Evolutionary conservation across 2,329 filamentous ascomycete genomes (phyloP), one percentile per base, ranked within the genome.

Genomic region (Pyrenochaeta sp.): DNA sequence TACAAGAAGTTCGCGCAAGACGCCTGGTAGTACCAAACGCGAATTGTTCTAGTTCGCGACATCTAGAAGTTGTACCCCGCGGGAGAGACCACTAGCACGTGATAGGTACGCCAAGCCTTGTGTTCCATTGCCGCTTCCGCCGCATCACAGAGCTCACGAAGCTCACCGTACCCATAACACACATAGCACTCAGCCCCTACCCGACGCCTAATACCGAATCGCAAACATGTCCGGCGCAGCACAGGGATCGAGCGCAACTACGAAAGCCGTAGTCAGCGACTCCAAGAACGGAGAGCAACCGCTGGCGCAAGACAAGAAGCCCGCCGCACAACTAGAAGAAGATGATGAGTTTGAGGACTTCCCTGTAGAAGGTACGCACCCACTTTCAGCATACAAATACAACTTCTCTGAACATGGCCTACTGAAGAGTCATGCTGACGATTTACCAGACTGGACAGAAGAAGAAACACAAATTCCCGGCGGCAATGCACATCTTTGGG

Each of bases 341-440:
- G 95, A 99, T 75, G 95, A 99, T 79, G 95, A 99, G 82, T 99
- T 99, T 73, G 95, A 99, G 78, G 95, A 99, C 79, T 99, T 99
- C 75, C 95, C 95, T 27, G 91, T 96, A 55, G 94, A 99, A 81
- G 93, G 95, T 97, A 81, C 55, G 39, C 36, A 32, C 30, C 30
- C 32, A 36, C 32, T 8, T 13, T 13, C 6, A 3, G 24, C 27
- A 52, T 24, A 19, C 39, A 42, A 28, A 25, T 27, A 42, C 19
- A 39, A 39, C 36, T 39, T 8, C 2, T 39, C 2, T 13, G 15
- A n/a, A 5, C 15, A 15, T 19, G 15, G 13, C 10, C 13, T 15
- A 19, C 19, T 19, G 19, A 19, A 19, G 19, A 19, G 19, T 19
- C 19, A 19, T 19, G 52, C 66, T 71, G 30, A 72, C 53, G 22